Evolutionary conservation across 148 eudicot species (phyloP), one percentile per base, ranked within the genome.

Genomic region (Hydrangea macrophylla): DNA sequence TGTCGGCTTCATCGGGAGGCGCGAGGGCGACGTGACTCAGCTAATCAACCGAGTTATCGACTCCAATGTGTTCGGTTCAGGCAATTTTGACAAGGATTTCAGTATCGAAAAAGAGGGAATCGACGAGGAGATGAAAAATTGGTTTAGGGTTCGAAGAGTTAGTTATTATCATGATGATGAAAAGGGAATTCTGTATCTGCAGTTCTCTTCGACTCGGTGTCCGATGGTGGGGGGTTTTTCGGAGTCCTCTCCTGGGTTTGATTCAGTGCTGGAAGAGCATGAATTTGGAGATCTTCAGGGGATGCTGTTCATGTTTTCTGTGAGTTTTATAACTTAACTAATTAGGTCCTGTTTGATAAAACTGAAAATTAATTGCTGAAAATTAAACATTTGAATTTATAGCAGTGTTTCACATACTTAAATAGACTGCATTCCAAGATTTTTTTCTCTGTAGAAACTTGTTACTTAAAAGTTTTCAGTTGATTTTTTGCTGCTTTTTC

Each of bases 241-340:
- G 18, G 76, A 58, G 23, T 13, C 28, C 20, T 33, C 54, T 55
- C 56, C 67, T 11, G 81, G 73, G 23, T 72, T 80, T 42, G 87
- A 79, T 73, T 82, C 84, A 9, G 66, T 42, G 35, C 40, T 76
- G 40, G 94, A 88, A 56, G 86, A 90, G 36, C 80, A 64, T 0
- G 90, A 92, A 51, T 76, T 81, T 24, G 87, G 80, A 64, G 94
- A 92, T 76, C 92, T 92, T 78, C 87, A 90, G 63, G 98, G 86
- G 5, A 64, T 88, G 92, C 88, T 92, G 35, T 90, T 92, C 67
- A 88, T 92, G 96, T 92, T 92, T 85, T 83, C 90, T 71, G 98
- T 92, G 62, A 78, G 85, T 75, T 65, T 36, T 62, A n/a, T n/a
- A n/a, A n/a, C n/a, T n/a, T n/a, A n/a, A n/a, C n/a, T n/a, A n/a